A percentile compares a stretch with the other conserved stretches of the same genome.
Conservation (phyloP, 176 grass and related monocot species). For the Musa beccarii region DNA sequence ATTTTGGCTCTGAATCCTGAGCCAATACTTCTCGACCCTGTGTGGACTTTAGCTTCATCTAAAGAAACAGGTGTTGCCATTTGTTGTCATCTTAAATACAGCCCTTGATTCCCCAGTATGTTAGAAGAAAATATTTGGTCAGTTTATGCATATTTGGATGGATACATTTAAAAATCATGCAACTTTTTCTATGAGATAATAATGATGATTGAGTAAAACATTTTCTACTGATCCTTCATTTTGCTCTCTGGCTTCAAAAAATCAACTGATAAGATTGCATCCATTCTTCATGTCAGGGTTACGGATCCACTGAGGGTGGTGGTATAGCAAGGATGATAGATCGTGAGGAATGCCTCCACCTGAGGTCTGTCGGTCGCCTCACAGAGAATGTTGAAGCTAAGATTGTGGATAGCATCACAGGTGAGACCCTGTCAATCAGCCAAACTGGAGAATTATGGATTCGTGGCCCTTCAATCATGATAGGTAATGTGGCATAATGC, state of each 20-base stretch:
- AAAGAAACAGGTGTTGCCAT: too few relatives aligned
- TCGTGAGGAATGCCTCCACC: conserved; percentile 34
- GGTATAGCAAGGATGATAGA: conserved; percentile 44
- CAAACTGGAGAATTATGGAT: conserved; percentile 34
- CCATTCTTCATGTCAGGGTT: conserved; percentile 21
- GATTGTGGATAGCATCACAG: conserved; percentile 37
- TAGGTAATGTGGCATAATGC: conserved; percentile 6
- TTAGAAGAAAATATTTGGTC: too few relatives aligned
- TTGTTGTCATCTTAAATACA: too few relatives aligned
- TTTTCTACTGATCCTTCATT: background rate
- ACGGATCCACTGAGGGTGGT: conserved; percentile 58
- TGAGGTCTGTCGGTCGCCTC: conserved; percentile 48
- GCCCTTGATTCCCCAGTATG: too few relatives aligned
- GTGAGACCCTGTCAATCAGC: conserved; percentile 25
- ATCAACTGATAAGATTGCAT: background rate
- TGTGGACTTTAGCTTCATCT: too few relatives aligned
- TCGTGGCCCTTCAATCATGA: conserved; percentile 22
- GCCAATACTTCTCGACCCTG: too few relatives aligned
- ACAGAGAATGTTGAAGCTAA: conserved; percentile 31
- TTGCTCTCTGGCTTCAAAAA: background rate
- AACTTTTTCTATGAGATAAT: too few relatives aligned
- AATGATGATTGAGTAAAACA: too few relatives aligned
- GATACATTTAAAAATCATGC: too few relatives aligned
- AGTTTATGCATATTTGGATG: too few relatives aligned
- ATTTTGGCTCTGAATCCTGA: too few relatives aligned